Conservation (phyloP, 2,329 filamentous ascomycete species). For the Claviceps sp. region DNA sequence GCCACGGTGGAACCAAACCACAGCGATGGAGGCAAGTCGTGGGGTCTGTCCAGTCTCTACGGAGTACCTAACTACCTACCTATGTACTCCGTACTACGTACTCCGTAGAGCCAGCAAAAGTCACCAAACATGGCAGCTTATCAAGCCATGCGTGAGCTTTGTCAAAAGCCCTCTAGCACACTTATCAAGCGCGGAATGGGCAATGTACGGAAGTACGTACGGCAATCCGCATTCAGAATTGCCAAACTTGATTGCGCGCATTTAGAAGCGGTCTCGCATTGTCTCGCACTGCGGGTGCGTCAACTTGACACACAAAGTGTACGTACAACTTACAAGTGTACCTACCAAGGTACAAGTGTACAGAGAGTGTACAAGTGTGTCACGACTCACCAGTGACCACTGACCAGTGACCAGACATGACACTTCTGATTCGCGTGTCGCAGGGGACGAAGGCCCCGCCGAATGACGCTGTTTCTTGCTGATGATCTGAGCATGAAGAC, state of each 20-base stretch:
- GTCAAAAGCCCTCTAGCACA: neutral
- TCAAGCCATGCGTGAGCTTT: neutral
- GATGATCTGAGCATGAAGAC: neutral
- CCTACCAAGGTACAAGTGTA: too few species aligned
- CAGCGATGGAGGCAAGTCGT: neutral
- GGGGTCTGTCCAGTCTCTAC: too few species aligned
- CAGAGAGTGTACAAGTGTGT: too few species aligned
- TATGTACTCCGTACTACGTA: too few species aligned
- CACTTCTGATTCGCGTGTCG: neutral
- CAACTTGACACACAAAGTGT: neutral
- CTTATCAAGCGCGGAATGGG: neutral
- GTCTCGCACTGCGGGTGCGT: neutral
- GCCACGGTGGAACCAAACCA: neutral
- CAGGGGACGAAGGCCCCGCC: neutral
- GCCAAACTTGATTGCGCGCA: neutral
- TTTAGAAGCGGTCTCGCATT: neutral
- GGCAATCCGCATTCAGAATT: neutral
- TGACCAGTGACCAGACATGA: neutral
- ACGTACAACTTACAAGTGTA: too few species aligned
- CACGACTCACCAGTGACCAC: too few species aligned
- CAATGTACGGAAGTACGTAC: neutral
- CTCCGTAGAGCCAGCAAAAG: too few species aligned
- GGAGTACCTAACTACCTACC: too few species aligned
- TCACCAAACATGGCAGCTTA: neutral
- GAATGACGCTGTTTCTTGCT: neutral